Conservation (phyloP, 1,284 basidiomycete species). For the Cutaneotrichosporon cavernicola region DNA sequence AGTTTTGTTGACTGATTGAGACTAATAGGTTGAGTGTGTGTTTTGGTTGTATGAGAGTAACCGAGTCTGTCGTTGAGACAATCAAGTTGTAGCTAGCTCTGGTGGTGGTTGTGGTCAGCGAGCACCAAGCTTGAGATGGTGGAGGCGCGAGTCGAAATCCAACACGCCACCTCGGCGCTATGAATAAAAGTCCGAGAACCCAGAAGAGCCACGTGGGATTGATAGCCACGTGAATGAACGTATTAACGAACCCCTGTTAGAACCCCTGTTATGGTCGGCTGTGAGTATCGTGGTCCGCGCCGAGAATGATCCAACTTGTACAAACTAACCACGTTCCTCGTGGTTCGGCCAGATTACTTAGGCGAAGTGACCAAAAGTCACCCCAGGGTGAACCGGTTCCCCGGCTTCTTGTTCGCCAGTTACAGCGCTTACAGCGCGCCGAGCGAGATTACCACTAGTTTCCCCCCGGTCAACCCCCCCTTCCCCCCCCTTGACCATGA, state of each 20-base stretch:
- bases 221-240: not conserved
- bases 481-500: not conserved
- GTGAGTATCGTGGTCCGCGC: too few relatives aligned
- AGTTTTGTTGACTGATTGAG: not conserved
- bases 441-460: not conserved
- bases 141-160: slow-evolving; percentile 6
- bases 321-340: not conserved
- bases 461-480: not conserved
- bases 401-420: not conserved
- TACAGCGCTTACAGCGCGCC: not conserved
- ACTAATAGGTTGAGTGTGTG: not conserved
- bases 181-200: not conserved
- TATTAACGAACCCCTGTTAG: too few relatives aligned
- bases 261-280: too few relatives aligned
- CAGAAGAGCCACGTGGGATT: not conserved
- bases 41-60: not conserved
- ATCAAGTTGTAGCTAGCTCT: not conserved
- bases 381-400: not conserved
- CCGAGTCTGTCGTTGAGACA: not conserved
- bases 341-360: not conserved
- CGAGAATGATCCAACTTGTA: not conserved
- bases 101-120: not conserved
- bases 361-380: not conserved
- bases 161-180: not conserved
- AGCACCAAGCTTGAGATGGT: slow-evolving; percentile 1